A percentile compares a stretch with the other conserved stretches of the same genome.
phyloP scores from a whole-genome alignment of 371 early-diverging fungal genomes.

The Syncephalastrum contaminatum region DNA sequence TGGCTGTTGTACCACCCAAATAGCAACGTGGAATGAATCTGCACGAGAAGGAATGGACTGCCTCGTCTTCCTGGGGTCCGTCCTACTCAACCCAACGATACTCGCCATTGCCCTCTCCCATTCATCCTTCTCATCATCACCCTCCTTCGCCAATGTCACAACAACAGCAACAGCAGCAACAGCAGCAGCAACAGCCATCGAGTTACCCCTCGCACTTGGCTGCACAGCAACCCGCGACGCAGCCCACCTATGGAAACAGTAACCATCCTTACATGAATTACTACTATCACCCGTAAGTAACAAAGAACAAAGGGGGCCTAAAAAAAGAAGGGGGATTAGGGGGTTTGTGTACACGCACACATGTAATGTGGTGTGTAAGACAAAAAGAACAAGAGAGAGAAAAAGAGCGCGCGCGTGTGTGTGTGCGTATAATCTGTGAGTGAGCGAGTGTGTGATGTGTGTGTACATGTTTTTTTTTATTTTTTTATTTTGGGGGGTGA shows the following conservation, averaged over 20 bases:
- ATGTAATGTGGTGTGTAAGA: neutral
- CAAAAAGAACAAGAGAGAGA: neutral
- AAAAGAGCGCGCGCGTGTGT: conserved; percentile 1
- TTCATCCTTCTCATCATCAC: conserved; percentile 19
- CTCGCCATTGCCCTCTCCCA: conserved; percentile 16
- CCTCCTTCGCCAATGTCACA: neutral
- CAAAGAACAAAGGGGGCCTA: neutral
- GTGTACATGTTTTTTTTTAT: too few species aligned
- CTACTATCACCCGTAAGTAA: conserved; percentile 12
- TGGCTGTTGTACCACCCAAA: neutral
- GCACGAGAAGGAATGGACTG: conserved; percentile 21
- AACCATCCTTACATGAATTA: conserved; percentile 8
- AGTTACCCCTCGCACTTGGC: too few species aligned
- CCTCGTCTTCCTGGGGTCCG: conserved; percentile 12
- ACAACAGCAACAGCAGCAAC: neutral
- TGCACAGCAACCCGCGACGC: too few species aligned
- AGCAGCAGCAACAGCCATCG: neutral
- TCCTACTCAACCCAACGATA: conserved; percentile 15
- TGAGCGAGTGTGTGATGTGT: neutral
- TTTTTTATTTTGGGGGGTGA: too few species aligned
- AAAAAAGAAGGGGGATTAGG: neutral
- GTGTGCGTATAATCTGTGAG: neutral
- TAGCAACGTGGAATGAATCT: conserved; percentile 12
- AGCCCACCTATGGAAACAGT: too few species aligned
- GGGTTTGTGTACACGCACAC: too few species aligned